Evolutionary conservation across 2,329 filamentous ascomycete genomes (phyloP).

Genomic region (Microdochium paspali): DNA sequence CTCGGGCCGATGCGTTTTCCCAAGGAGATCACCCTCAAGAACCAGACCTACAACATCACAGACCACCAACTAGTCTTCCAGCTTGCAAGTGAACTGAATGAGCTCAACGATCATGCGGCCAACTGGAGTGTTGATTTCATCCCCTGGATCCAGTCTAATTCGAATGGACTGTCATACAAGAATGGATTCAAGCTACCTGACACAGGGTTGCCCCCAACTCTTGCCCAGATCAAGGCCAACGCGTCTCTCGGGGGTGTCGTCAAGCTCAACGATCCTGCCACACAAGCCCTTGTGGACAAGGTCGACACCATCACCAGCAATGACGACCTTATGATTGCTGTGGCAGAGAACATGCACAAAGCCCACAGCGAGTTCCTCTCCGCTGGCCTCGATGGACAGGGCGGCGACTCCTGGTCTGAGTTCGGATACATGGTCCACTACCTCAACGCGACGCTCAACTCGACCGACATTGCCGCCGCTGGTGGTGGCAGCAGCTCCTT

Average conservation of each 20-base stretch:
- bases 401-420: slow-evolving; percentile 56
- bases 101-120: slow-evolving; percentile 41
- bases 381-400: slow-evolving; percentile 27
- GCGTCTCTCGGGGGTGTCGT: slow-evolving; percentile 23
- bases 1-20: slow-evolving; percentile 60
- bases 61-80: slow-evolving; percentile 59
- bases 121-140: slow-evolving; percentile 50
- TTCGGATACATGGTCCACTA: slow-evolving; percentile 52
- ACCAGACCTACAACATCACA: slow-evolving; percentile 47
- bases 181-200: slow-evolving; percentile 32
- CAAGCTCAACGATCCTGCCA: slow-evolving; percentile 22
- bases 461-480: slow-evolving; percentile 42
- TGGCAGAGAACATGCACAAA: slow-evolving; percentile 32
- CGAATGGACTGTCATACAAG: slow-evolving; percentile 43
- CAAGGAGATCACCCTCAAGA: slow-evolving; percentile 36
- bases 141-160: slow-evolving; percentile 46
- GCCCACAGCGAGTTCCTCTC: slow-evolving; percentile 30
- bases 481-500: slow-evolving; percentile 31
- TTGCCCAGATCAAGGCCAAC: slow-evolving; percentile 35
- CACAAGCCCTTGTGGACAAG: slow-evolving; percentile 22
- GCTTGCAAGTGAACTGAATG: slow-evolving; percentile 49
- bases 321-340: slow-evolving; percentile 22
- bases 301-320: slow-evolving; percentile 24
- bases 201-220: slow-evolving; percentile 42
- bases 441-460: slow-evolving; percentile 41